Evolutionary conservation across 495 filamentous ascomycete genomes (phyloP).

Genomic region (Penicillium herquei): DNA sequence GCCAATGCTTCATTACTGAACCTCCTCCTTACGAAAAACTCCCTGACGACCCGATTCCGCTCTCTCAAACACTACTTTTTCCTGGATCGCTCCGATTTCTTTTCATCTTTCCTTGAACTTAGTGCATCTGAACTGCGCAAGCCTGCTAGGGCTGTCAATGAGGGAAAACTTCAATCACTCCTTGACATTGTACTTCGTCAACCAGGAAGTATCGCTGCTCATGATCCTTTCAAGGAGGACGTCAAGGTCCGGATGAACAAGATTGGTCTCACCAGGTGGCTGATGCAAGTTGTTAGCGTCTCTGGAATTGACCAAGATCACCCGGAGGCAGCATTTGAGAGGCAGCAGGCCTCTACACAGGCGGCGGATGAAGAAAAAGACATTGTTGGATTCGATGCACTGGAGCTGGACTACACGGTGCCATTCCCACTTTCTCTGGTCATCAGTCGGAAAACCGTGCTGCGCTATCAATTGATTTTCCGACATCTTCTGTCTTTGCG

Average conservation of each 20-base stretch:
- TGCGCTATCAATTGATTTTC: slow-evolving; percentile 94
- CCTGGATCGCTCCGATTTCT: slow-evolving; percentile 95
- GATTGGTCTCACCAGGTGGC: slow-evolving; percentile 81
- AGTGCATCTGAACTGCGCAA: slow-evolving; percentile 84
- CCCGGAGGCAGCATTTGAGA: slow-evolving; percentile 54
- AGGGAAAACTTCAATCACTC: slow-evolving; percentile 86
- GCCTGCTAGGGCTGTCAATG: slow-evolving; percentile 82
- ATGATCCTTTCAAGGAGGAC: slow-evolving; percentile 97
- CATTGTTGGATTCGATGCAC: slow-evolving; percentile 82
- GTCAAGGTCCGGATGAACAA: slow-evolving; percentile 98
- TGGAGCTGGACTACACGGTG: slow-evolving; percentile 90
- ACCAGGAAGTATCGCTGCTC: slow-evolving; percentile 87
- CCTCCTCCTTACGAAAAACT: slow-evolving; percentile 88
- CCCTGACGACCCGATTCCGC: slow-evolving; percentile 76
- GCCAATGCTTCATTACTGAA: slow-evolving; percentile 93
- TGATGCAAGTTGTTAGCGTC: slow-evolving; percentile 95
- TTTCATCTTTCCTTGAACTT: slow-evolving; percentile 94
- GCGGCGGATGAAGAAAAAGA: slow-evolving; percentile 73
- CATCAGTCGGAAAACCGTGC: slow-evolving; percentile 91
- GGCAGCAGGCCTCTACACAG: slow-evolving; percentile 52
- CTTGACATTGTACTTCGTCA: slow-evolving; percentile 93
- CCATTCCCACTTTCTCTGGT: slow-evolving; percentile 97
- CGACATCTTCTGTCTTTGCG: slow-evolving; percentile 86
- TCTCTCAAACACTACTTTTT: slow-evolving; percentile 99
- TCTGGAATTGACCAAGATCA: slow-evolving; percentile 87